Evolutionary conservation across 1,284 basidiomycete species (phyloP).

Genomic region (Rhodotorula sp.): DNA sequence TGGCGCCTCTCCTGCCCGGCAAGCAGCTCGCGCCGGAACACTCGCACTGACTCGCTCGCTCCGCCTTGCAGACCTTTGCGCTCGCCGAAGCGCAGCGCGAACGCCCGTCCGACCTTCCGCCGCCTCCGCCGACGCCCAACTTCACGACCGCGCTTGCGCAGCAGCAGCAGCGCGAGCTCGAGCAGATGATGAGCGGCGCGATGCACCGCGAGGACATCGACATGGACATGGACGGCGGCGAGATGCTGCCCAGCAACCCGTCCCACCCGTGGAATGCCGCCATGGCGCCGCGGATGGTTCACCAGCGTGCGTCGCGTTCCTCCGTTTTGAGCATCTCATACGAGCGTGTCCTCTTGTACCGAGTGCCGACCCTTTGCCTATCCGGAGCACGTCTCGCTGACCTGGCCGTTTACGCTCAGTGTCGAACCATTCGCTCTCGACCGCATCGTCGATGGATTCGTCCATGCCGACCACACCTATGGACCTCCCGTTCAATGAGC

Average conservation of each 20-base stretch:
- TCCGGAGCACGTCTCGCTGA: too few species aligned
- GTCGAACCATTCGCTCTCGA: neutral
- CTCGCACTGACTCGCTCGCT: neutral
- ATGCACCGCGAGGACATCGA: conserved; percentile 28
- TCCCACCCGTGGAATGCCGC: conserved; percentile 22
- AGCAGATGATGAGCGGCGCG: conserved; percentile 16
- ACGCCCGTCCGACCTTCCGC: neutral
- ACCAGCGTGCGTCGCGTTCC: conserved; percentile 1
- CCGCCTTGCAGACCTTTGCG: conserved; percentile 2
- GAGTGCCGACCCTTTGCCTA: too few species aligned
- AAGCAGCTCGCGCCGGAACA: neutral
- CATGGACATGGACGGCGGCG: conserved; percentile 11
- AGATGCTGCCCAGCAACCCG: conserved; percentile 9
- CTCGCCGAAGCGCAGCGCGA: conserved; percentile 2
- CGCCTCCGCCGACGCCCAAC: conserved; percentile 15
- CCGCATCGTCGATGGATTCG: conserved; percentile 8
- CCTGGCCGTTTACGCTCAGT: too few species aligned
- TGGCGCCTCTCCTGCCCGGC: neutral
- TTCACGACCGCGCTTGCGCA: conserved; percentile 15
- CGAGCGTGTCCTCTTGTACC: neutral
- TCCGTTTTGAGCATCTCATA: too few species aligned
- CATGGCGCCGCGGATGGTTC: conserved; percentile 9
- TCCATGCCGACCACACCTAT: conserved; percentile 24
- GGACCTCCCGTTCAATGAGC: conserved; percentile 24
- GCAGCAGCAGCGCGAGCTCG: conserved; percentile 21